Evolutionary conservation across 1,139 yeast species (phyloP), one percentile per base, ranked within the genome.

Genomic region (Pneumocystis carinii): DNA sequence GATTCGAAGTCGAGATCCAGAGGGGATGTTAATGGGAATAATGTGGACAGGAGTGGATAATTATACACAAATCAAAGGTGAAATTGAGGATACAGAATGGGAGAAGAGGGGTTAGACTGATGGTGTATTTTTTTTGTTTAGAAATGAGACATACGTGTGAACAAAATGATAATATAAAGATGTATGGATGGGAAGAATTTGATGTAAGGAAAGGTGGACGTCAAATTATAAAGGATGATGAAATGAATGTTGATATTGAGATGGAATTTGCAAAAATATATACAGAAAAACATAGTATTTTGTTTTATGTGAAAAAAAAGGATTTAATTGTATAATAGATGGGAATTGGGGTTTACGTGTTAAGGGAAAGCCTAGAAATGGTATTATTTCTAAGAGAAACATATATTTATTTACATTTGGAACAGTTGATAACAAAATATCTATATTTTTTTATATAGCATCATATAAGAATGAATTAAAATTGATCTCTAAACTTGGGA

Each of bases 131-230:
- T 32, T 35, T 58, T 27, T 27, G 17, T 14, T 39, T 36, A 59
- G 76, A 78, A 32, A 72, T 86, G n/a, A 82, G 96, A 69, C 97
- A 92, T 73, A 79, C 82, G 64, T 89, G 90, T 70, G 92, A 87
- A 66, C 90, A 85, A 69, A 76, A 78, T 55, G 94, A 90, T 70
- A 80, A 83, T 60, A 79, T 90, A 78, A 79, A 78, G 56, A 84
- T 81, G 64, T 94, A 89, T 69, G 90, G 94, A 55, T 92, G 97
- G 97, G 79, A 83, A 27, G 77, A 79, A 60, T 92, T 85, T 72
- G 97, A 94, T 72, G 92, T 97, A 2, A 79, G 97, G 67, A 67
- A 75, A 35, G 99, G 98, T 41, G 98, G 99, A 0, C 77, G 81
- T 65, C 94, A 92, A 71, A 77, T 81, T 0, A 84, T 94, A 56